These are phyloP conservation scores for Cordyceps fumosorosea DNA, from an alignment of 2,329 filamentous ascomycete species.

Conservation along the genomic window DNA sequence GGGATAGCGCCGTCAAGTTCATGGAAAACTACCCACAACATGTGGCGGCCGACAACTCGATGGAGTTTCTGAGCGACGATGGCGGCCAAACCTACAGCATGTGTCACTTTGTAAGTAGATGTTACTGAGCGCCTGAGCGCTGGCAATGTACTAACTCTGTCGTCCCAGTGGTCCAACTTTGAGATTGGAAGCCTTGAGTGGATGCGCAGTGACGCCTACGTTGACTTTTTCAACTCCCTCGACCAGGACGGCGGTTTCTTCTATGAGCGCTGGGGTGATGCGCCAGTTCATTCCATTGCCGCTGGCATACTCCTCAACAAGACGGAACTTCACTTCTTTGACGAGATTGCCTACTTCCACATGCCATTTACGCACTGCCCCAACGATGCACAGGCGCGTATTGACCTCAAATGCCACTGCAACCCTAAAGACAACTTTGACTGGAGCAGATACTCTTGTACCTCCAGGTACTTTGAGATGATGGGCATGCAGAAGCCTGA, in stretches of 20 bases:
- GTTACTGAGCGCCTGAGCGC: not conserved
- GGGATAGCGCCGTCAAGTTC: constrained; percentile 93
- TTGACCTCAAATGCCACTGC: constrained; percentile 87
- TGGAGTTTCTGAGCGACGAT: constrained; percentile 89
- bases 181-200: constrained; percentile 92
- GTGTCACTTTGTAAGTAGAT: constrained; percentile 79
- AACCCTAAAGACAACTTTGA: constrained; percentile 97
- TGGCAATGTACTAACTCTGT: constrained; percentile 21
- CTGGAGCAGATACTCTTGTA: constrained; percentile 97
- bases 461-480: constrained; percentile 76
- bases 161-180: constrained; percentile 88
- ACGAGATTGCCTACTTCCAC: constrained; percentile 98
- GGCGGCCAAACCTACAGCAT: constrained; percentile 89
- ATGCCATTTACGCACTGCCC: constrained; percentile 98
- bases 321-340: constrained; percentile 96
- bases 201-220: constrained; percentile 82
- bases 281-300: constrained; percentile 95
- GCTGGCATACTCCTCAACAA: constrained; percentile 82
- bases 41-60: constrained; percentile 73
- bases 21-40: constrained; percentile 87
- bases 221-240: constrained; percentile 83
- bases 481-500: constrained; percentile 76
- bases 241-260: constrained; percentile 98
- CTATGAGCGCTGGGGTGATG: constrained; percentile 97
- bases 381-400: constrained; percentile 74